Conservation (phyloP, 768 basidiomycete genomes). For the Coprinellus micaceus region DNA sequence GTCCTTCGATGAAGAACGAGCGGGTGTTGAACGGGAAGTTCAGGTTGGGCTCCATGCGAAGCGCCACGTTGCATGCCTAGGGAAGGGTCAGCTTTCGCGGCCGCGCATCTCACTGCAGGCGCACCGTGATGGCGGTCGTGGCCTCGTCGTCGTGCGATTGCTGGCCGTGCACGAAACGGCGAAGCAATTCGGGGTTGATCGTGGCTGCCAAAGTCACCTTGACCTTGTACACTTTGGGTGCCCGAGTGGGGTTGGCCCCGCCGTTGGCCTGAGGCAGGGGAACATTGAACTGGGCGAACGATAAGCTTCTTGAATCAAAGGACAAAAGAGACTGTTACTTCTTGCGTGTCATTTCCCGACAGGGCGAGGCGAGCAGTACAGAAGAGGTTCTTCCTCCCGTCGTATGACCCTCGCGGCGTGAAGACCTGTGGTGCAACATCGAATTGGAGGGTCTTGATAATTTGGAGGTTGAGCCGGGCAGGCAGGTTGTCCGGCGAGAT, state of each 20-base stretch:
- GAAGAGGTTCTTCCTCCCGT: constrained; percentile 75
- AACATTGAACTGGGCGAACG: constrained; percentile 54
- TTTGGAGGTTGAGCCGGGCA: constrained; percentile 59
- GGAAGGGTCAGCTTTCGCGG: not conserved
- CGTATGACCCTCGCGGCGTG: constrained; percentile 69
- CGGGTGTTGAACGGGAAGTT: constrained; percentile 69
- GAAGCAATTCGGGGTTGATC: constrained; percentile 39
- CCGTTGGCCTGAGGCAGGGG: constrained; percentile 39
- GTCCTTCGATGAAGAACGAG: constrained; percentile 61
- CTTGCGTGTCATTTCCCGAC: constrained; percentile 43
- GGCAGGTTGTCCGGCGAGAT: constrained; percentile 69
- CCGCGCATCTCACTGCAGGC: constrained; percentile 10
- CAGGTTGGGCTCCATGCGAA: constrained; percentile 70
- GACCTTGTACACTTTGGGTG: constrained; percentile 64
- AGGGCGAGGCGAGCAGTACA: constrained; percentile 56
- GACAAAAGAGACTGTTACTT: constrained; percentile 30
- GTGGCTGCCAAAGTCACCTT: constrained; percentile 52
- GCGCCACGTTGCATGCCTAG: constrained; percentile 70
- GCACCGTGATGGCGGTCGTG: constrained; percentile 57
- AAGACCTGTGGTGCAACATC: constrained; percentile 57
- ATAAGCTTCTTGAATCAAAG: constrained; percentile 1
- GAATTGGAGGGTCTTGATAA: constrained; percentile 60
- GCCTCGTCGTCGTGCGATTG: constrained; percentile 67
- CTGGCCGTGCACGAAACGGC: constrained; percentile 57
- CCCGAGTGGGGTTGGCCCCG: constrained; percentile 33